Evolutionary conservation across 768 basidiomycete genomes (phyloP), one percentile per base, ranked within the genome.

Genomic region (Boletellus ananiceps): DNA sequence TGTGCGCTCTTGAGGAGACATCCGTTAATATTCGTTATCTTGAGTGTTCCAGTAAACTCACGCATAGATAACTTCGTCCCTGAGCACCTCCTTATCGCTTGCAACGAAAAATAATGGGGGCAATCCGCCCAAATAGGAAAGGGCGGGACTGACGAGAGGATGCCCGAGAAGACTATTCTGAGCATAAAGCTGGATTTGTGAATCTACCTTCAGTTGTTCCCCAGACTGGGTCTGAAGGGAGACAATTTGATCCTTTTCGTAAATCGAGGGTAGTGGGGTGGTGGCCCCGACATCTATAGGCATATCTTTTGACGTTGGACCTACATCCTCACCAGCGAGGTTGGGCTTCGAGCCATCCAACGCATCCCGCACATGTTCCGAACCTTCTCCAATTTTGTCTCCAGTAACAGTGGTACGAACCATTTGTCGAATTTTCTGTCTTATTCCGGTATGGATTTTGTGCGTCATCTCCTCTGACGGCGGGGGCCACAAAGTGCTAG

Each of bases 11-110:
- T 55, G 29, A 52, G n/a, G 0, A 32, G 40, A 39, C 48, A 18
- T 27, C n/a, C 8, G 27, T 29, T 13, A 39, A 27, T 44, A 18
- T 13, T n/a, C 29, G 19, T 8, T 23, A 5, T 1, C 19, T n/a
- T 25, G 35, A 40, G 1, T 38, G 39, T 5, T 44, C 38, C 21
- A 19, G 50, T 34, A 21, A 31, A 75, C 84, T 54, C 42, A 89
- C 91, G 79, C 71, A 62, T 91, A 97, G 27, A 97, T 81, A 31
- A 91, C 83, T 67, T 97, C 95, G 62, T 98, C 95, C 46, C 93
- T 75, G 37, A 97, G 68, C 0, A 95, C 91, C 69, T 98, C 95
- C 58, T 86, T 88, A 48, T 96, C 88, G 35, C 95, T 84, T 1
- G 83, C 87, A 55, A 93, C 82, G 56, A 99, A 69, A 21, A 92